These are phyloP conservation scores for Loxodes magnus DNA, from an alignment of 73 alveolate species.

Conservation along the genomic window DNA sequence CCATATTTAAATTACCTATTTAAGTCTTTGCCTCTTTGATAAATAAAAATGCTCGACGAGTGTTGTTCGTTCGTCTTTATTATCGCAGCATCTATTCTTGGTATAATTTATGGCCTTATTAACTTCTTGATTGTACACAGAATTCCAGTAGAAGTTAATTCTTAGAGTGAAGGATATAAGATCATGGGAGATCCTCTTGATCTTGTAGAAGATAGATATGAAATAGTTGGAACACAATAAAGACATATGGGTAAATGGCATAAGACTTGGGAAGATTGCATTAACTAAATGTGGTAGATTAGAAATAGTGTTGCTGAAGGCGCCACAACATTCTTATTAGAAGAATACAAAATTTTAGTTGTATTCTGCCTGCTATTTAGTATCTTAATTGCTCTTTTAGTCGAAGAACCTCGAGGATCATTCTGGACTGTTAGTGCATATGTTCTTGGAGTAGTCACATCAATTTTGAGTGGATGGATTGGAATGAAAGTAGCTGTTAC, in stretches of 20 bases:
- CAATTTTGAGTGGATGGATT: constrained; percentile 52
- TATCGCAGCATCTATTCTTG: constrained; percentile 1
- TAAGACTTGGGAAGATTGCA: neutral
- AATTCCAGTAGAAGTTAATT: constrained; percentile 10
- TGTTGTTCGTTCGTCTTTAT: neutral
- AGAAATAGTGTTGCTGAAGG: constrained; percentile 22
- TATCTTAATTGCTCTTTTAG: constrained; percentile 37
- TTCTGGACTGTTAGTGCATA: constrained; percentile 69
- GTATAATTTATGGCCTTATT: constrained; percentile 1
- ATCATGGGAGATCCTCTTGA: neutral
- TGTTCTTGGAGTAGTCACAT: constrained; percentile 61
- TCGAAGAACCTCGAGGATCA: constrained; percentile 52
- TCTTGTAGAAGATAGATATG: neutral
- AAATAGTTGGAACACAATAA: neutral
- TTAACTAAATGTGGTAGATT: neutral
- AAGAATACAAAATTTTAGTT: constrained; percentile 54
- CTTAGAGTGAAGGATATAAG: neutral
- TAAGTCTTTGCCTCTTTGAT: too few species aligned
- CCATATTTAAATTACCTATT: too few species aligned
- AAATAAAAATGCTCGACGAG: constrained; percentile 2
- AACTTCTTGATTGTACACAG: neutral
- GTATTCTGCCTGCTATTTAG: constrained; percentile 47
- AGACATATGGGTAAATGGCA: neutral
- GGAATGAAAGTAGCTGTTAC: constrained; percentile 80
- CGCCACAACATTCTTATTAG: constrained; percentile 63